Conservation (phyloP, 495 filamentous ascomycete genomes). For the Friedmanniomyces endolithicus region DNA sequence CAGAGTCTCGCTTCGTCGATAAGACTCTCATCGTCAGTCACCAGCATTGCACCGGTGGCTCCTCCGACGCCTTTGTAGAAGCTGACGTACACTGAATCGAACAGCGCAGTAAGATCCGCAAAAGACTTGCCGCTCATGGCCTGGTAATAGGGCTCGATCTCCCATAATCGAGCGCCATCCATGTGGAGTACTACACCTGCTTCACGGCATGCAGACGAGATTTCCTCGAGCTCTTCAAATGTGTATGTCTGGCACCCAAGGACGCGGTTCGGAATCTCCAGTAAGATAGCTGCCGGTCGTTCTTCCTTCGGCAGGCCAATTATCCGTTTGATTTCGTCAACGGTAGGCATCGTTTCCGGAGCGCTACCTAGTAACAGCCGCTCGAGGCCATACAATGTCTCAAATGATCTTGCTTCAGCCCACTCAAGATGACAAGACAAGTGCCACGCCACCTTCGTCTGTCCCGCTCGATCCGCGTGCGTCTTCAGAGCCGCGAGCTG, state of each 20-base stretch:
- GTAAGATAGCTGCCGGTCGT: constrained; percentile 6
- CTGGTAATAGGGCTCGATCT: constrained; percentile 19
- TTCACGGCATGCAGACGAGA: constrained; percentile 5
- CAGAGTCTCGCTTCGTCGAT: constrained; percentile 15
- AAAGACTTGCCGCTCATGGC: constrained; percentile 10
- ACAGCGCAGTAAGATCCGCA: constrained; percentile 4
- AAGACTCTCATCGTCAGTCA: constrained; percentile 4
- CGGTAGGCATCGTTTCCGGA: background rate
- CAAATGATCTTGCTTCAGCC: constrained; percentile 2
- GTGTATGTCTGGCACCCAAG: constrained; percentile 17
- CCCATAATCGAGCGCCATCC: constrained; percentile 19
- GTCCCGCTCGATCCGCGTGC: constrained; percentile 4
- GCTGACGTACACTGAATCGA: constrained; percentile 13
- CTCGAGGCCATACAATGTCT: constrained; percentile 11
- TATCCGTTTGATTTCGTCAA: constrained; percentile 9
- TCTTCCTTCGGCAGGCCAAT: constrained; percentile 1
- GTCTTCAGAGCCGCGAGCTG: constrained; percentile 12
- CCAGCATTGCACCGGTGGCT: constrained; percentile 11
- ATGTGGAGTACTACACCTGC: constrained; percentile 15
- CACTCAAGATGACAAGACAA: constrained; percentile 12
- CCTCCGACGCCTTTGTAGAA: constrained; percentile 20
- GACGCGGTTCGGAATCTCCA: constrained; percentile 15
- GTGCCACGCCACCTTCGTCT: constrained; percentile 12
- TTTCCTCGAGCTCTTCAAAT: constrained; percentile 6
- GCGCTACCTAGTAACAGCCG: constrained; percentile 3